phyloP scores from a whole-genome alignment of 1,139 yeast genomes.

The Tardiomyces depauwii region DNA sequence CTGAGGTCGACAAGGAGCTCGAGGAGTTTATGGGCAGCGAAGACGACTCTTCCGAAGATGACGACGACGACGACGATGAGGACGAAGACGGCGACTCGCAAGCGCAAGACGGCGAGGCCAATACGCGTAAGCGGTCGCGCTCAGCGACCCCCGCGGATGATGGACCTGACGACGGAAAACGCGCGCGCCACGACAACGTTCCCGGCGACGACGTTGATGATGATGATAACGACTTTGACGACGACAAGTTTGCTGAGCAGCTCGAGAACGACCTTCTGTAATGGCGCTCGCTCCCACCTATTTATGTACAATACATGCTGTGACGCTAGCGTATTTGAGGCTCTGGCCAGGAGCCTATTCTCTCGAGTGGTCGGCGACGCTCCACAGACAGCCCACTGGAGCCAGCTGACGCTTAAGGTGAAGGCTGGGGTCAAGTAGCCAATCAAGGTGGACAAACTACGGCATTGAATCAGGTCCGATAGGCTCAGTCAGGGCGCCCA shows the following conservation, averaged over 20 bases:
- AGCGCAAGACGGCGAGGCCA: neutral
- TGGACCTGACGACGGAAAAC: slow-evolving; percentile 9
- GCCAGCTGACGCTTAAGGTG: too few species aligned
- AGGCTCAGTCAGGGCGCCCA: too few species aligned
- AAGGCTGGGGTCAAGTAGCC: too few species aligned
- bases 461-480: too few species aligned
- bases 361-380: too few species aligned
- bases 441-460: too few species aligned
- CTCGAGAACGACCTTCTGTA: neutral
- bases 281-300: slow-evolving; percentile 1
- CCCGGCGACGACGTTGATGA: slow-evolving; percentile 11
- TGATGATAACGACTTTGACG: slow-evolving; percentile 14
- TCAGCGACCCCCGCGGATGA: slow-evolving; percentile 2
- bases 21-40: slow-evolving; percentile 26
- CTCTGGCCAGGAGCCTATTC: neutral
- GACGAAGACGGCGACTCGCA: neutral
- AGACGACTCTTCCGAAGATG: slow-evolving; percentile 20
- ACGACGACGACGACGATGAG: slow-evolving; percentile 9
- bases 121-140: neutral
- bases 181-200: slow-evolving; percentile 1
- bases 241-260: slow-evolving; percentile 10
- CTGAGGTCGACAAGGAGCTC: slow-evolving; percentile 27
- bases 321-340: neutral
- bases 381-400: too few species aligned
- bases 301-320: neutral